phyloP scores from a whole-genome alignment of 345 rosid species.

The Cardiospermum halicacabum region DNA sequence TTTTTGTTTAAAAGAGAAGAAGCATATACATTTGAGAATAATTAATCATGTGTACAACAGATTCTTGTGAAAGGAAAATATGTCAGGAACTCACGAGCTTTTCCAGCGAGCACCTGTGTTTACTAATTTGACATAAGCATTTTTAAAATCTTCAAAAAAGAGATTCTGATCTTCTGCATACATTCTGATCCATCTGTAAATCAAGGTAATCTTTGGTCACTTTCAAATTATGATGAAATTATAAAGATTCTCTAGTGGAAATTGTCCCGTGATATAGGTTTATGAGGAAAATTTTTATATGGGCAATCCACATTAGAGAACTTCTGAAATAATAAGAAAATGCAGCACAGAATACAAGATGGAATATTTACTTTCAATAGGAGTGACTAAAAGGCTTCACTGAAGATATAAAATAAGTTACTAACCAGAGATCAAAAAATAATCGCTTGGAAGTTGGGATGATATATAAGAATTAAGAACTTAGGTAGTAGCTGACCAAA shows the following conservation, averaged over 20 bases:
- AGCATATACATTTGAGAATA: neutral
- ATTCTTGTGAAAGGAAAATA: neutral
- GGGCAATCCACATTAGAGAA: neutral
- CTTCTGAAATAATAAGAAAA: neutral
- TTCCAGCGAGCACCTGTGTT: constrained; percentile 80
- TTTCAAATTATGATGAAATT: too few species aligned
- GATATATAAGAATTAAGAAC: too few species aligned
- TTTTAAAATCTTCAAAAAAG: constrained; percentile 77
- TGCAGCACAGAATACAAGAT: too few species aligned
- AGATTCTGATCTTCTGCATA: constrained; percentile 60
- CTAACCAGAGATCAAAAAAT: neutral
- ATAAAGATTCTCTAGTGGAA: neutral
- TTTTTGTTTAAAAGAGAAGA: too few species aligned
- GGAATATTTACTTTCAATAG: neutral
- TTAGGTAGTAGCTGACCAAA: neutral
- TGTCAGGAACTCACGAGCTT: constrained; percentile 29
- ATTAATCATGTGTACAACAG: neutral
- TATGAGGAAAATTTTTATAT: neutral
- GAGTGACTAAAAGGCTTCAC: neutral
- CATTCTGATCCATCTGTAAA: constrained; percentile 63
- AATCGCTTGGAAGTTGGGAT: neutral
- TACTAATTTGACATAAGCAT: constrained; percentile 68
- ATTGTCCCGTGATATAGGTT: too few species aligned
- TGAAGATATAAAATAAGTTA: neutral
- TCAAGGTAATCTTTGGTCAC: neutral